Percentiles rank a stretch among this genome's conserved stretches.
Evolutionary conservation across 2,329 filamentous ascomycete genomes (phyloP).

Genomic region (Claviceps cyperi): DNA sequence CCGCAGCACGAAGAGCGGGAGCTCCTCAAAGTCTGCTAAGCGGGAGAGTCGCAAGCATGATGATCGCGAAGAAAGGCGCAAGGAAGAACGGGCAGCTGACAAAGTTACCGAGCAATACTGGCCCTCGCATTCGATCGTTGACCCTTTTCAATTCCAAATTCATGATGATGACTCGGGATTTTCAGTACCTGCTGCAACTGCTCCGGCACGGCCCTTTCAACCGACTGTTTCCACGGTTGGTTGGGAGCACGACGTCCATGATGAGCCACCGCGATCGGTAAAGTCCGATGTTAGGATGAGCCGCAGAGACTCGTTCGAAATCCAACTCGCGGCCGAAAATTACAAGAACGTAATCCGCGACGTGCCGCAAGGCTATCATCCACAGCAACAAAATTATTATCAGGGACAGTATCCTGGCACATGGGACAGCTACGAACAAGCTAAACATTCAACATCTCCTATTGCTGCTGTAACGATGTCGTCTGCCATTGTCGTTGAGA

Average conservation of each 20-base stretch:
- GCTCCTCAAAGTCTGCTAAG: slow-evolving; percentile 10
- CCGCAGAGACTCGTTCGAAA: slow-evolving; percentile 35
- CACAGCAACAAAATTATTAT: slow-evolving; percentile 14
- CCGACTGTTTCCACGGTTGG: slow-evolving; percentile 39
- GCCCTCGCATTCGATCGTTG: slow-evolving; percentile 17
- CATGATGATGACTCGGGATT: slow-evolving; percentile 26
- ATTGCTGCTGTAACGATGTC: slow-evolving; percentile 32
- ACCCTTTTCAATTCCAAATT: slow-evolving; percentile 47
- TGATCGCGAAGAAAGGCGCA: slow-evolving; percentile 13
- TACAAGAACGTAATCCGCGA: slow-evolving; percentile 12
- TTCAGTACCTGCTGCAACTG: background rate
- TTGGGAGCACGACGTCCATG: slow-evolving; percentile 35
- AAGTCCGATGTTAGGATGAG: slow-evolving; percentile 26
- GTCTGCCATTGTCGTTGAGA: slow-evolving; percentile 30
- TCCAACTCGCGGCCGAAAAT: slow-evolving; percentile 21
- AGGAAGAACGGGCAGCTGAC: slow-evolving; percentile 15
- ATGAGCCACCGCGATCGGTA: slow-evolving; percentile 16
- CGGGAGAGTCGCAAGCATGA: slow-evolving; percentile 13
- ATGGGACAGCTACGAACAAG: slow-evolving; percentile 28
- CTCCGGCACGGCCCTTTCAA: slow-evolving; percentile 25
- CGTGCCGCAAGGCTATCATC: slow-evolving; percentile 9
- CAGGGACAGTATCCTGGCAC: slow-evolving; percentile 29
- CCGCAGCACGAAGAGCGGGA: slow-evolving; percentile 15
- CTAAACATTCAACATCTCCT: slow-evolving; percentile 33
- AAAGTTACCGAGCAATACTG: slow-evolving; percentile 4